Evolutionary conservation across 768 basidiomycete genomes (phyloP).

Genomic region (Boletellus emodensis): DNA sequence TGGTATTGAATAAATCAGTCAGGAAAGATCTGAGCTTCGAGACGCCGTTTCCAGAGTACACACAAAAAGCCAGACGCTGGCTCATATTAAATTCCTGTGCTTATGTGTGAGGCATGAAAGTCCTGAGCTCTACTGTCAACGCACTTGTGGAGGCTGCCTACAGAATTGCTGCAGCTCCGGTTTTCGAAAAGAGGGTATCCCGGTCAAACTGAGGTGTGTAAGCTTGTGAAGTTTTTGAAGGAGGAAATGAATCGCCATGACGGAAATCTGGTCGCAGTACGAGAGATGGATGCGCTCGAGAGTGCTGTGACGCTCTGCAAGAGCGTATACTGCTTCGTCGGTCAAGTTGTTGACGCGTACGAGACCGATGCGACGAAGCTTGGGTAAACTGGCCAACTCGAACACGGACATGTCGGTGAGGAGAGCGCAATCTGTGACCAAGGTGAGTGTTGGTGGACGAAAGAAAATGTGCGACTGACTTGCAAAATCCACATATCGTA

Average conservation of each 20-base stretch:
- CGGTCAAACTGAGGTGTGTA: conserved; percentile 95
- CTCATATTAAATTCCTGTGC: conserved; percentile 84
- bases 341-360: conserved; percentile 92
- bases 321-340: conserved; percentile 86
- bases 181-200: conserved; percentile 87
- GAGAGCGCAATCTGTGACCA: conserved; percentile 64
- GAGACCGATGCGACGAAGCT: conserved; percentile 90
- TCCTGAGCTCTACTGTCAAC: conserved; percentile 23
- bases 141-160: conserved; percentile 78
- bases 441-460: conserved; percentile 6
- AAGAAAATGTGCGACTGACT: conserved; percentile 49
- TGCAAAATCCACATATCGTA: conserved; percentile 95
- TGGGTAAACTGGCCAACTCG: conserved; percentile 82
- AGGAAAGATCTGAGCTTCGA: conserved; percentile 76
- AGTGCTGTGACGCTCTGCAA: conserved; percentile 80
- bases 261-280: conserved; percentile 93
- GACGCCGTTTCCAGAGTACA: conserved; percentile 93
- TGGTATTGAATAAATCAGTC: conserved; percentile 68
- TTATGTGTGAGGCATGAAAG: conserved; percentile 2
- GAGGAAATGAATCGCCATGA: conserved; percentile 87
- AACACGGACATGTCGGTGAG: conserved; percentile 94
- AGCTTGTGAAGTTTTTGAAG: conserved; percentile 85
- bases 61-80: conserved; percentile 90
- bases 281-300: conserved; percentile 96
- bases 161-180: conserved; percentile 87